Evolutionary conservation across 2,329 filamentous ascomycete genomes (phyloP).

Genomic region (Alternaria sp.): DNA sequence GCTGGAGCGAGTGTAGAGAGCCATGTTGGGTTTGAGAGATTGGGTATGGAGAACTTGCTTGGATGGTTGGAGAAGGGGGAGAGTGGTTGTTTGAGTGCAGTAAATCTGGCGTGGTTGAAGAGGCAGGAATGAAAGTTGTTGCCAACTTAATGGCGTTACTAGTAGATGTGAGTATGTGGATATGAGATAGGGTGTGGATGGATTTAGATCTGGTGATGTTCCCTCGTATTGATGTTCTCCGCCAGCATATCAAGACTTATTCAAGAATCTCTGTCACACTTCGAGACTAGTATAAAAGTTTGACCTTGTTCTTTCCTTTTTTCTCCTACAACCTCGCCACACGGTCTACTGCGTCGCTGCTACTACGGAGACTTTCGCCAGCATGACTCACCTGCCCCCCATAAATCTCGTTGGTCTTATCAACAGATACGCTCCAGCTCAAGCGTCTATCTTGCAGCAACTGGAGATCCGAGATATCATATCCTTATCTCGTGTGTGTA

Average conservation of each 20-base stretch:
- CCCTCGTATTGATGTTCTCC: neutral
- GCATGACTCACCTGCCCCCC: neutral
- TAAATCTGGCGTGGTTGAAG: conserved; percentile 66
- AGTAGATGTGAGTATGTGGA: neutral
- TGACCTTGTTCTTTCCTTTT: neutral
- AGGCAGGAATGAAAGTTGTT: neutral
- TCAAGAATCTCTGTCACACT: neutral
- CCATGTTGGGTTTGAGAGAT: conserved; percentile 70
- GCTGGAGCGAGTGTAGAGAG: conserved; percentile 73
- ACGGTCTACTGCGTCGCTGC: neutral
- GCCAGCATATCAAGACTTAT: neutral
- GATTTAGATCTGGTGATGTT: neutral
- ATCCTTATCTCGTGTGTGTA: neutral
- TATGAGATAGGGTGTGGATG: neutral
- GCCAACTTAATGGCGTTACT: neutral
- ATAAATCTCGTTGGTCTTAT: neutral
- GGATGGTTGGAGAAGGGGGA: conserved; percentile 62
- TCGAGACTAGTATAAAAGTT: neutral
- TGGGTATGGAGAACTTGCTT: conserved; percentile 73
- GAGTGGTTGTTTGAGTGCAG: conserved; percentile 64
- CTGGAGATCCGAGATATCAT: neutral
- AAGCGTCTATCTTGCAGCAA: neutral
- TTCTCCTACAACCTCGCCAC: neutral
- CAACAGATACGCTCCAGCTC: neutral
- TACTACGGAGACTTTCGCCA: neutral